Base-by-base conservation (phyloP, 169 alveolate species). In the Plasmodium falciparum region DNA sequence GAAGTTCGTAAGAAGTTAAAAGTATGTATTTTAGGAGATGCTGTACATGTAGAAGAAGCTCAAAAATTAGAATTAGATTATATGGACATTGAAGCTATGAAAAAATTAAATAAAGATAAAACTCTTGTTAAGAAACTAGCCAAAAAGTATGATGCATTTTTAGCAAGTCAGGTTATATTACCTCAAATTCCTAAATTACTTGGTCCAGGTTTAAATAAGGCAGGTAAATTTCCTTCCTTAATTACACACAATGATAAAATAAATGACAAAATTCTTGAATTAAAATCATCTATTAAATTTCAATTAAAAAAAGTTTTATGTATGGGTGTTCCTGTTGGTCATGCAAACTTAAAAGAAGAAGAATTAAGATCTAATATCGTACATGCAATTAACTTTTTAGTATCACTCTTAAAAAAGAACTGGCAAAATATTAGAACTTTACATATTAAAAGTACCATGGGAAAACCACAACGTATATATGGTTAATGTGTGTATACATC, bases 141-240 rank as follows among this genome's bases (percentile, higher is more conserved):
- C 74, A 96, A 97, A 95, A 97, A 97, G 88, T 98, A 98, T 92
- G 98, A 97, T 85, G 98, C 98, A 73, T 98, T 99, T 95, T 92
- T 99, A 91, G 99, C 99, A 73, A 98, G 99, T 69, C 99, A 99
- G 95, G 97, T 98, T 56, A 95, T 99, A 73, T 97, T 99, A 67
- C 99, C 99, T 74, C 99, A 98, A 95, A 97, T 99, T 90, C 99
- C 99, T 15, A 98, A 98, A 93, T 97, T 98, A 88, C 96, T 99
- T 39, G 99, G 99, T 66, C 99, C 99, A 88, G 99, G 99, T 73
- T 96, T 99, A 61, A 97, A 97, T 96, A 99, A 98, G 96, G 99
- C 99, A 76, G 99, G 99, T 65, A 99, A 98, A 95, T 99, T 99
- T 98, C 99, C 99, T 45, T 96, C 99, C 71, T 98, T 98, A 91